Base-by-base conservation (phyloP, 495 filamentous ascomycete genomes). In the Penicillium angulare region DNA sequence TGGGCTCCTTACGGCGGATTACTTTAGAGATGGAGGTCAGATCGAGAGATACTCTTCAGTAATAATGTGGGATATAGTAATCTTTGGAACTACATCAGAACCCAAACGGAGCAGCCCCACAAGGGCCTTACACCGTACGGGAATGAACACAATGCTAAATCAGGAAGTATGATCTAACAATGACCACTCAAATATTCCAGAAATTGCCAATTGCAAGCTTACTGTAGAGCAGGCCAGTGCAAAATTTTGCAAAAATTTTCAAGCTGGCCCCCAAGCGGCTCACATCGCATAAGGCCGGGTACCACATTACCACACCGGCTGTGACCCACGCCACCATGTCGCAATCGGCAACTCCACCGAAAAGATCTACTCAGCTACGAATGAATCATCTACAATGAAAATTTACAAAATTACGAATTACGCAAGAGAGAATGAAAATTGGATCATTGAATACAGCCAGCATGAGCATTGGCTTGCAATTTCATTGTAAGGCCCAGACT, bases 401-500 rank as follows among this genome's bases (percentile, higher is more conserved):
- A 40, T 22, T 24, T 45, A 33, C 24, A 44, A n/a, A 46, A 27
- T 10, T 36, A 35, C 22, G 21, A 38, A 44, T 9, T 17, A 34
- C 17, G 27, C 17, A 52, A 33, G 7, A 26, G 7, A 46, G 35
- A 33, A 15, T n/a, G 24, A 36, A 40, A 17, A 3, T 43, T 46
- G 38, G 43, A 18, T 57, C n/a, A 34, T 24, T 49, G 21, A 46
- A 49, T 31, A 50, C 32, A 39, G 54, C 40, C 38, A 39, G 7
- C 13, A 10, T 20, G 24, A n/a, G n/a, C n/a, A n/a, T n/a, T n/a
- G 20, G 13, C 38, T 20, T 41, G 21, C n/a, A 41, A n/a, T 54
- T 63, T 32, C 46, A 60, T 60, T 59, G 59, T 49, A 44, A 22
- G 32, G 50, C 51, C 36, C 41, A 49, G 46, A 38, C 60, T 66